Evolutionary conservation across 495 filamentous ascomycete species (phyloP).

Genomic region (Stereocaulon alpinum): DNA sequence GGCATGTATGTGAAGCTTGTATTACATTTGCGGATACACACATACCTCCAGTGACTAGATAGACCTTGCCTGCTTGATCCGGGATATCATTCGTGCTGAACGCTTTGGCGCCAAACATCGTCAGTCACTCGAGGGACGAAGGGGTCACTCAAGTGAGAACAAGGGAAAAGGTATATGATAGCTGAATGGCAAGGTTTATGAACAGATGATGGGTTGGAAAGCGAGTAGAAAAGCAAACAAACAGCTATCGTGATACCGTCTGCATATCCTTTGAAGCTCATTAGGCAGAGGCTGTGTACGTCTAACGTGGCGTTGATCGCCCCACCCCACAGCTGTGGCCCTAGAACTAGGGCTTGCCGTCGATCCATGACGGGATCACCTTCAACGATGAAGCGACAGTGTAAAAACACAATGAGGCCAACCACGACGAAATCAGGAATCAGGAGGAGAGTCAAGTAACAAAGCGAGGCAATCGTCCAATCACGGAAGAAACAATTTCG

Average conservation of each 20-base stretch:
- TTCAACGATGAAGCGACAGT: not conserved
- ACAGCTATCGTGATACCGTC: too few relatives aligned
- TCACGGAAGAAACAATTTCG: not conserved
- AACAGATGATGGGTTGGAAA: too few relatives aligned
- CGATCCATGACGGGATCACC: too few relatives aligned
- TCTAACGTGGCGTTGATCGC: too few relatives aligned
- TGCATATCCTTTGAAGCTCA: too few relatives aligned
- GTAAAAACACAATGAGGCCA: not conserved
- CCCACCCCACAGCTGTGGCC: too few relatives aligned
- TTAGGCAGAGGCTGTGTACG: too few relatives aligned
- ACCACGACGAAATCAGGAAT: not conserved
- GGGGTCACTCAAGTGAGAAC: not conserved
- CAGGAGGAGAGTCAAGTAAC: not conserved
- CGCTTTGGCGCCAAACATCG: slow-evolving; percentile 14
- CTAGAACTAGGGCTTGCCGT: too few relatives aligned
- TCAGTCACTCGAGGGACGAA: not conserved
- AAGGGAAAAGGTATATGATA: not conserved
- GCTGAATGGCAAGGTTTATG: too few relatives aligned
- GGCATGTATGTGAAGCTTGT: too few relatives aligned
- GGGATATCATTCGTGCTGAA: slow-evolving; percentile 50
- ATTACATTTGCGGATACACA: not conserved
- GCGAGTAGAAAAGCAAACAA: too few relatives aligned
- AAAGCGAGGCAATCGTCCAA: not conserved
- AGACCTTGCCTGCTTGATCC: slow-evolving; percentile 43
- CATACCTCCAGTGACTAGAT: slow-evolving; percentile 52